Percentiles rank a stretch among this genome's conserved stretches.
Evolutionary conservation across 2,329 filamentous ascomycete genomes (phyloP).

Genomic region (Calonectria henricotiae): DNA sequence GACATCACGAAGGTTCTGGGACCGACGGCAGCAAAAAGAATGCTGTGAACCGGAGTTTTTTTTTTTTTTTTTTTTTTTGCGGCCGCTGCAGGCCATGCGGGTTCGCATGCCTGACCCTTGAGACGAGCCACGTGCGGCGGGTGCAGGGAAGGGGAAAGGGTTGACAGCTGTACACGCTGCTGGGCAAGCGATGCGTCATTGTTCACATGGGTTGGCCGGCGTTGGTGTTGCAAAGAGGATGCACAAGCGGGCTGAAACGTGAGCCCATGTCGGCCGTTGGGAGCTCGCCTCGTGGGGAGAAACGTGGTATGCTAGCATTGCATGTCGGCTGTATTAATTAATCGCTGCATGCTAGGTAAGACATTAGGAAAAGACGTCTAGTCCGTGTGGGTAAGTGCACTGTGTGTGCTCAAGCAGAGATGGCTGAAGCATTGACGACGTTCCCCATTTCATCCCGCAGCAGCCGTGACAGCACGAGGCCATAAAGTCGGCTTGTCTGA

Average conservation of each 20-base stretch:
- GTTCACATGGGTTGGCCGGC: slow-evolving; percentile 2
- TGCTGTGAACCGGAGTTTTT: too few relatives aligned
- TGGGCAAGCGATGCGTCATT: slow-evolving; percentile 10
- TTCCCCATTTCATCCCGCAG: neutral
- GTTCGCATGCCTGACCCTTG: slow-evolving; percentile 33
- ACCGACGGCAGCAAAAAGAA: slow-evolving; percentile 4
- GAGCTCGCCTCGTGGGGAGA: slow-evolving; percentile 2
- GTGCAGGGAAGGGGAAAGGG: slow-evolving; percentile 34
- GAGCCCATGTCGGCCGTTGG: slow-evolving; percentile 38
- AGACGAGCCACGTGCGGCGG: slow-evolving; percentile 42
- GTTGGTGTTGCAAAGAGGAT: slow-evolving; percentile 13
- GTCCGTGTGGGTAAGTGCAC: neutral
- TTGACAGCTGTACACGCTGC: slow-evolving; percentile 16
- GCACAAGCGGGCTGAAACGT: slow-evolving; percentile 49
- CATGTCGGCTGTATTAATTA: neutral
- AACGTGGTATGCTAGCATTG: neutral
- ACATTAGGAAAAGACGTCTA: neutral
- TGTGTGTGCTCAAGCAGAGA: neutral
- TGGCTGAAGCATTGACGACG: neutral
- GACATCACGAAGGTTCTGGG: slow-evolving; percentile 13
- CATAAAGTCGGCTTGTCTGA: neutral
- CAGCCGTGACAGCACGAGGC: neutral
- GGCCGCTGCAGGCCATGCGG: neutral
- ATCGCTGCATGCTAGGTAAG: neutral
- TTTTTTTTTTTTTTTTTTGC: neutral